These are phyloP conservation scores for Colletotrichum sp. DNA, from an alignment of 2,329 filamentous ascomycete species.

Conservation along the genomic window DNA sequence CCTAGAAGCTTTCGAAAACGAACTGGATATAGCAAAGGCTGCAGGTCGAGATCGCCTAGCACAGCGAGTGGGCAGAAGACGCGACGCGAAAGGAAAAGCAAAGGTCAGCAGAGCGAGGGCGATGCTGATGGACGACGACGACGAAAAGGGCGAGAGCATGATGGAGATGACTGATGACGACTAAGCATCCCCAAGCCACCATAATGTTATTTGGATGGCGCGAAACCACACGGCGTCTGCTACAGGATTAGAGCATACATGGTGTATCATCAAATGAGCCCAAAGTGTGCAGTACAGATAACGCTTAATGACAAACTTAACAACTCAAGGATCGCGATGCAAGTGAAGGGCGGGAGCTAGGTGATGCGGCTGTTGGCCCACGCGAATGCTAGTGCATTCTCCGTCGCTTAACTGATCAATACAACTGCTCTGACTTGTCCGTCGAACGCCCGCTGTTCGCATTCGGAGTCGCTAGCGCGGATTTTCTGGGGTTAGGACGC, in stretches of 20 bases:
- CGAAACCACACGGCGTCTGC: not conserved
- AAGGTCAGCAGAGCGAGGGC: slow-evolving; percentile 40
- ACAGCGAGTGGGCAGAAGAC: slow-evolving; percentile 29
- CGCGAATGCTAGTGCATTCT: not conserved
- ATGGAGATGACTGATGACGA: slow-evolving; percentile 65
- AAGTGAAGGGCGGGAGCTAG: not conserved
- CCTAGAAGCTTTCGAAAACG: slow-evolving; percentile 56
- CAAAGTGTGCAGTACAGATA: not conserved
- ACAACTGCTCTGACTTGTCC: not conserved
- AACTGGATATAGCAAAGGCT: slow-evolving; percentile 51
- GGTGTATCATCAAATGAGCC: not conserved
- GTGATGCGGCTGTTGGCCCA: not conserved
- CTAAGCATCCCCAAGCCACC: slow-evolving; percentile 18
- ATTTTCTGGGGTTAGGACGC: not conserved
- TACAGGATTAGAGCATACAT: not conserved
- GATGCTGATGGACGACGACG: slow-evolving; percentile 38
- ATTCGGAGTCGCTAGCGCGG: slow-evolving; percentile 1
- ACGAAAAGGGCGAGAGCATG: slow-evolving; percentile 49
- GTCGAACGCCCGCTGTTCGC: not conserved
- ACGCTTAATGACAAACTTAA: not conserved
- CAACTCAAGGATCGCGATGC: not conserved
- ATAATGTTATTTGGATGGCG: not conserved
- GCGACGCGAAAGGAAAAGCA: slow-evolving; percentile 50
- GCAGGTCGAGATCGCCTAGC: slow-evolving; percentile 44
- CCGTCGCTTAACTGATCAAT: not conserved